These are phyloP conservation scores for Cryomyces minteri DNA, from an alignment of 495 filamentous ascomycete genomes.

Conservation along the genomic window DNA sequence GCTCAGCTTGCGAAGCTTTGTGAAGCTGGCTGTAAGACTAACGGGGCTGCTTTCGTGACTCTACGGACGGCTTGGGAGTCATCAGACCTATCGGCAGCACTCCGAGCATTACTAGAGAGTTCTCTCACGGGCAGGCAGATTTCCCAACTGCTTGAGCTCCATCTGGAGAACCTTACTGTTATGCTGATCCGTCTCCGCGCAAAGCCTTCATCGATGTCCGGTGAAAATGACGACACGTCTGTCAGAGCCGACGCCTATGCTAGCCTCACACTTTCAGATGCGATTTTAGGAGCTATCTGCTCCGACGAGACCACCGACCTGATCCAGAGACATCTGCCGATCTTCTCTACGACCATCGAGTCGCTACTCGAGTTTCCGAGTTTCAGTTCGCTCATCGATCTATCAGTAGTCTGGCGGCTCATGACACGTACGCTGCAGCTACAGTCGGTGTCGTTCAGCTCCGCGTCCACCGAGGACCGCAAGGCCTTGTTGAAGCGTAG, in stretches of 20 bases:
- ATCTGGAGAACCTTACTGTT: not conserved
- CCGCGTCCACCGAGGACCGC: too few species aligned
- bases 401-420: too few species aligned
- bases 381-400: too few species aligned
- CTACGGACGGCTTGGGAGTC: slow-evolving; percentile 2
- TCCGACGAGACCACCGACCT: not conserved
- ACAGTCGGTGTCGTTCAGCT: too few species aligned
- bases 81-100: not conserved
- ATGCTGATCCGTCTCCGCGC: too few species aligned
- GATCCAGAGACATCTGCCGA: too few species aligned
- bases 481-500: too few species aligned
- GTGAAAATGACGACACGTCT: not conserved
- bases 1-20: slow-evolving; percentile 27
- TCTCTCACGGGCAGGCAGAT: slow-evolving; percentile 1
- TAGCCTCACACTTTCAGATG: not conserved
- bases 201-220: not conserved
- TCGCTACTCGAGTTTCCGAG: too few species aligned
- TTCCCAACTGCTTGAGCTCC: not conserved
- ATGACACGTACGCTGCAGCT: too few species aligned
- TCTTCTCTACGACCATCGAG: too few species aligned
- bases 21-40: too few species aligned
- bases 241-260: not conserved
- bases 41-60: too few species aligned
- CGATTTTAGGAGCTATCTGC: not conserved
- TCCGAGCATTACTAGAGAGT: slow-evolving; percentile 1